phyloP scores from a whole-genome alignment of 179 eudicot genomes.

The Gypsophila paniculata region DNA sequence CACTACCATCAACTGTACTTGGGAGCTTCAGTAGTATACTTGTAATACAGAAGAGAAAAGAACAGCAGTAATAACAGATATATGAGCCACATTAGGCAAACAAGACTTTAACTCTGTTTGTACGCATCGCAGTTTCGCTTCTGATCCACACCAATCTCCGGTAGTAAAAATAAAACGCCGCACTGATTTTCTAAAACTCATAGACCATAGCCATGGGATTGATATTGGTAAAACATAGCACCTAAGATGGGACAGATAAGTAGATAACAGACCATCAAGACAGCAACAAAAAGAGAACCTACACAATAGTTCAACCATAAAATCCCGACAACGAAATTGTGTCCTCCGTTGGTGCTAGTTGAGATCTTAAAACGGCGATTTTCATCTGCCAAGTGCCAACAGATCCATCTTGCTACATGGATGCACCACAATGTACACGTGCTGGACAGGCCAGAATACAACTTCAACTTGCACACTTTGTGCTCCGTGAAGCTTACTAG shows the following conservation, averaged over 20 bases:
- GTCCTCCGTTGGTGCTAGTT: not conserved
- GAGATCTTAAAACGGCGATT: not conserved
- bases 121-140: not conserved
- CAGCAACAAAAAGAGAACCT: not conserved
- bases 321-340: not conserved
- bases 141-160: not conserved
- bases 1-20: not conserved
- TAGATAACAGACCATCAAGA: not conserved
- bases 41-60: not conserved
- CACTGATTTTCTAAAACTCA: not conserved
- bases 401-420: not conserved
- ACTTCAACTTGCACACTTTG: not conserved
- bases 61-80: not conserved
- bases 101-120: not conserved
- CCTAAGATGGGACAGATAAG: not conserved
- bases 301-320: not conserved
- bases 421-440: too few relatives aligned
- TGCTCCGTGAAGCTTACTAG: not conserved
- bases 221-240: slow-evolving; percentile 1
- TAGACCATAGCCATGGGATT: not conserved
- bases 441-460: too few relatives aligned
- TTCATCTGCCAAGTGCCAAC: slow-evolving; percentile 1
- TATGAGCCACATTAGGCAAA: slow-evolving; percentile 7
- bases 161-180: not conserved
- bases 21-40: not conserved